Evolutionary conservation across 352 stramenopile genomes (phyloP).

Genomic region (Globisporangium irregulare): DNA sequence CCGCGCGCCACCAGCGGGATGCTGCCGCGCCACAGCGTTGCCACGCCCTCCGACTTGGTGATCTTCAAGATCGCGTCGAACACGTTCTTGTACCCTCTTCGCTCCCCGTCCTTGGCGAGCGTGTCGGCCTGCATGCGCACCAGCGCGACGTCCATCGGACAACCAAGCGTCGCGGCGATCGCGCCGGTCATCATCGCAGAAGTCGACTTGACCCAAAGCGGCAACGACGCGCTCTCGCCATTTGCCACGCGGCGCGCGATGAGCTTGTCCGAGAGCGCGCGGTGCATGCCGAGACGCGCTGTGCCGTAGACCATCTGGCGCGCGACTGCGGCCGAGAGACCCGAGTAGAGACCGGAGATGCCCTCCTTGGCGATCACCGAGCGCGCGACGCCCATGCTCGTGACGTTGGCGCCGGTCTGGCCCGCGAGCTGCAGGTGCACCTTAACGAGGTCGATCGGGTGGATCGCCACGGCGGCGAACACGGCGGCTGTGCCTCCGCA

Average conservation of each 20-base stretch:
- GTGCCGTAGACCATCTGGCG: conserved; percentile 88
- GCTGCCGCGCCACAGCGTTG: conserved; percentile 89
- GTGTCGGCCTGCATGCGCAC: conserved; percentile 98
- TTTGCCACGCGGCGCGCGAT: conserved; percentile 65
- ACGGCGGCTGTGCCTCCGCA: conserved; percentile 73
- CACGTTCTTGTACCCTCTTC: conserved; percentile 99
- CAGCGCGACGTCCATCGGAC: conserved; percentile 97
- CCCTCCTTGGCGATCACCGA: conserved; percentile 82
- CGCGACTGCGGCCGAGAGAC: conserved; percentile 74
- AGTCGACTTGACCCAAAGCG: conserved; percentile 68
- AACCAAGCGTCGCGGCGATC: conserved; percentile 96
- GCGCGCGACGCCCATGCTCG: conserved; percentile 67
- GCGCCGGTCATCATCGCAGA: conserved; percentile 73
- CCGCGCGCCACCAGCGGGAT: conserved; percentile 94
- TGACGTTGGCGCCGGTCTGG: conserved; percentile 75
- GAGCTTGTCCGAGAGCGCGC: conserved; percentile 78
- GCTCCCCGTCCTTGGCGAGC: conserved; percentile 86
- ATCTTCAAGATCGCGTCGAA: conserved; percentile 95
- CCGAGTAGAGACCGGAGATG: conserved; percentile 78
- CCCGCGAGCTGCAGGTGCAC: conserved; percentile 87
- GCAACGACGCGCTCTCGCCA: conserved; percentile 64
- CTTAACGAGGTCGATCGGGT: conserved; percentile 91
- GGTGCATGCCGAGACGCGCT: conserved; percentile 81
- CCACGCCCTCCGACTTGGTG: conserved; percentile 78
- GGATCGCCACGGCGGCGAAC: conserved; percentile 78